These are phyloP conservation scores for Scutellaria barbata DNA, from an alignment of 257 asterid genomes.

Conservation along the genomic window DNA sequence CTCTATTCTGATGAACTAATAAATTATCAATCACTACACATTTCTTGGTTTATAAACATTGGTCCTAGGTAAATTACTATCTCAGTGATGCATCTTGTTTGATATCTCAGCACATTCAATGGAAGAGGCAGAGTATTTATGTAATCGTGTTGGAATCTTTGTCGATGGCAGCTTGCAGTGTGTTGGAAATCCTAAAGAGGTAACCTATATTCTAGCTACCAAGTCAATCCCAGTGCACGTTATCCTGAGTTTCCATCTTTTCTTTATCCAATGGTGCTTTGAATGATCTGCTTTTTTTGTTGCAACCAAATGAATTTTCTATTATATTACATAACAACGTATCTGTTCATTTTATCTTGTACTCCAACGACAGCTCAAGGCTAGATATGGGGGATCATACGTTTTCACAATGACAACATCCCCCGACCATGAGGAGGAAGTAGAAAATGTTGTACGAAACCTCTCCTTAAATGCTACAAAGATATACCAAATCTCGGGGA, in stretches of 20 bases:
- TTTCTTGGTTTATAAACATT: slow-evolving; percentile 9
- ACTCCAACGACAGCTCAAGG: slow-evolving; percentile 70
- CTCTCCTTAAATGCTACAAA: slow-evolving; percentile 76
- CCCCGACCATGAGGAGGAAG: slow-evolving; percentile 68
- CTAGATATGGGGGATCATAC: slow-evolving; percentile 88
- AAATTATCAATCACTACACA: not conserved
- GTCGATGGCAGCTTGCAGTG: slow-evolving; percentile 96
- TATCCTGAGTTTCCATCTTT: not conserved
- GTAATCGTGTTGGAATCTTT: slow-evolving; percentile 90
- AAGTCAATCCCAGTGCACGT: not conserved
- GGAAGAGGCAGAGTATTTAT: slow-evolving; percentile 98
- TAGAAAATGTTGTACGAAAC: slow-evolving; percentile 56
- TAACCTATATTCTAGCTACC: slow-evolving; percentile 32
- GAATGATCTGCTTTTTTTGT: too few relatives aligned
- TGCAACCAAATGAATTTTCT: too few relatives aligned
- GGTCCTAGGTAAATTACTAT: slow-evolving; percentile 6
- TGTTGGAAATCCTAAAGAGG: slow-evolving; percentile 95
- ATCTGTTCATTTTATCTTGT: not conserved
- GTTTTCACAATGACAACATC: slow-evolving; percentile 94
- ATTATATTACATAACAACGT: not conserved
- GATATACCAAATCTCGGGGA: slow-evolving; percentile 88
- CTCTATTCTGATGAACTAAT: not conserved
- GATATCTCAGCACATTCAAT: slow-evolving; percentile 88
- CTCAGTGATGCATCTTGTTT: slow-evolving; percentile 13
- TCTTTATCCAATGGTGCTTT: too few relatives aligned